Evolutionary conservation across 2,329 filamentous ascomycete species (phyloP).

Genomic region (Pestalotiopsis sp.): DNA sequence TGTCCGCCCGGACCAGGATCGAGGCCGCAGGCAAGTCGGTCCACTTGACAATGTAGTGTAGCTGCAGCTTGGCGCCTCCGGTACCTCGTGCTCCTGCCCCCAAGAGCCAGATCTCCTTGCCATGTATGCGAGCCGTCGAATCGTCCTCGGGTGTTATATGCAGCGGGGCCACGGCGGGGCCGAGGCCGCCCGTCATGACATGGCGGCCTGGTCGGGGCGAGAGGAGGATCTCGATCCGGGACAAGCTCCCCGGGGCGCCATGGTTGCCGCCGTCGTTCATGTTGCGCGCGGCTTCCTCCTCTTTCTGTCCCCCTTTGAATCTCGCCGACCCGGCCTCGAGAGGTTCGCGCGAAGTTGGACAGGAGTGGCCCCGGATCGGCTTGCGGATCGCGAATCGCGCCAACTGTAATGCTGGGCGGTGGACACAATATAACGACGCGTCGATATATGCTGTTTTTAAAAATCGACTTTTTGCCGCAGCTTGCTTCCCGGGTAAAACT

Average conservation of each 20-base stretch:
- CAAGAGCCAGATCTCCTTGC: constrained; percentile 47
- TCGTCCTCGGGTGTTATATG: constrained; percentile 49
- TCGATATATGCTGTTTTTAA: no score
- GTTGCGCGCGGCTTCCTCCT: not conserved
- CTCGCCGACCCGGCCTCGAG: no score
- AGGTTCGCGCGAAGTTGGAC: no score
- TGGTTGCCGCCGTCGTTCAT: not conserved
- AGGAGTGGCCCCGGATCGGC: no score
- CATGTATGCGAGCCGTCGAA: constrained; percentile 57
- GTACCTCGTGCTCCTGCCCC: constrained; percentile 19
- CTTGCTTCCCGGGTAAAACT: no score
- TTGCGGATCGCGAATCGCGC: no score
- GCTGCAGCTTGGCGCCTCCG: constrained; percentile 35
- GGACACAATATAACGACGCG: no score
- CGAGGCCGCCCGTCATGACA: constrained; percentile 45
- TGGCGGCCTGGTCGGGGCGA: constrained; percentile 26
- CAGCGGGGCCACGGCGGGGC: constrained; percentile 48
- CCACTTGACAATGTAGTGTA: constrained; percentile 58
- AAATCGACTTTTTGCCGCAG: no score
- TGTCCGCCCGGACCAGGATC: constrained; percentile 44
- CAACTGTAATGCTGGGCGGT: no score
- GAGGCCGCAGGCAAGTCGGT: constrained; percentile 50
- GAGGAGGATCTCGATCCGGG: constrained; percentile 29
- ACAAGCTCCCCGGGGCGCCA: not conserved
- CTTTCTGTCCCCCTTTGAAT: not conserved